Conservation (phyloP, 2,329 filamentous ascomycete genomes). For the Cercospora beticola region DNA sequence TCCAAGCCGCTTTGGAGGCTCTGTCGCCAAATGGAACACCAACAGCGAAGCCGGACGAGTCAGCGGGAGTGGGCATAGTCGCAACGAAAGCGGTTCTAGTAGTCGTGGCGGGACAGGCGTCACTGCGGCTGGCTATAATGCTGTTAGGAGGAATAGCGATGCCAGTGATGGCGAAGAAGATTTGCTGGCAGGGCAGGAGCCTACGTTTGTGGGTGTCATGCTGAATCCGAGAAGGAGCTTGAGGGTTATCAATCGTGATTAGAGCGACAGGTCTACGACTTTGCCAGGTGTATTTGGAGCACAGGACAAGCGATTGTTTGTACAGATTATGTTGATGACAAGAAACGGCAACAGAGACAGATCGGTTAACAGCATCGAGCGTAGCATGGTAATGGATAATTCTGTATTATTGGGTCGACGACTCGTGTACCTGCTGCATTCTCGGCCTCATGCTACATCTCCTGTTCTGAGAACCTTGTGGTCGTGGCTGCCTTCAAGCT, state of each 20-base stretch:
- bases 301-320: not conserved
- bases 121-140: constrained; percentile 26
- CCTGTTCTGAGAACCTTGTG: not conserved
- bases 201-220: constrained; percentile 62
- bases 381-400: constrained; percentile 1
- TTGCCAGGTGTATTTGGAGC: not conserved
- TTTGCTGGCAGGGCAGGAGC: constrained; percentile 62
- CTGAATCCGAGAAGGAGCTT: constrained; percentile 54
- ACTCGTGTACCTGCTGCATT: not conserved
- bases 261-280: not conserved
- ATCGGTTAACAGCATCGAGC: not conserved
- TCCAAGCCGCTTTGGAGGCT: constrained; percentile 17
- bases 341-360: not conserved
- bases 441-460: not conserved
- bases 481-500: not conserved
- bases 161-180: constrained; percentile 58
- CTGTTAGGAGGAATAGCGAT: constrained; percentile 43
- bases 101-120: constrained; percentile 33
- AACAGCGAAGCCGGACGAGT: constrained; percentile 24
- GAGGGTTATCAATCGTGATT: constrained; percentile 33
- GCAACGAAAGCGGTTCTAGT: constrained; percentile 26
- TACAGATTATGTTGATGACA: not conserved
- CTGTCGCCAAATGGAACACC: not conserved
- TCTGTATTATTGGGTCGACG: not conserved
- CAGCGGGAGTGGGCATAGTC: constrained; percentile 39